Evolutionary conservation across 2,329 filamentous ascomycete genomes (phyloP), one percentile per base, ranked within the genome.

Genomic region (Knufia fluminis): DNA sequence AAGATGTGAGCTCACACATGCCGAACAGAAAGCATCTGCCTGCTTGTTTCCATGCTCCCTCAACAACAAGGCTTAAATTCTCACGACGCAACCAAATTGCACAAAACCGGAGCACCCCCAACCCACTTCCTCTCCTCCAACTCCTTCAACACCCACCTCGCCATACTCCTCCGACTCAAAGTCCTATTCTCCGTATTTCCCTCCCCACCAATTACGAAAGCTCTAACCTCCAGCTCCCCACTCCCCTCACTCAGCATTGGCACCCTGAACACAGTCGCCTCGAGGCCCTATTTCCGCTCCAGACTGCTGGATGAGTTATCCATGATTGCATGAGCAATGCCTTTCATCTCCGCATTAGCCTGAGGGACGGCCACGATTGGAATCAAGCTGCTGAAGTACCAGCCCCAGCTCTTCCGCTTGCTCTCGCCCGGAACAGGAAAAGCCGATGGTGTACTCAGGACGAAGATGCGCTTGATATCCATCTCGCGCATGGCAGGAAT

Each of bases 251-350:
- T 51, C 49, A 54, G 45, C 47, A 52, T 40, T 3, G 45, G 49
- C 20, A 56, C 52, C 12, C 52, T 46, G 31, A 52, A 54, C 32
- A 56, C 50, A 3, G 54, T 56, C 49, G 49, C 53, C 3, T 54
- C 49, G 17, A 52, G 36, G 16, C 23, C 43, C 22, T 38, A 31
- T 42, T 43, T 22, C 28, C 28, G 12, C 31, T 24, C 31, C 9
- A 51, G 50, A 8, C 28, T 48, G 4, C 22, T 23, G 16, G 14
- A 20, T n/a, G 17, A 6, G 38, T 41, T 41, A 17, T 41, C 26
- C 17, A 51, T 33, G 14, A 53, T 43, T 6, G 46, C 46, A 33
- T 47, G 22, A 9, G 49, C 54, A 17, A 54, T 56, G 32, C 31
- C 49, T 19, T 42, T 42, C 54, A 54, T 56, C 40, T 56, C 54